Percentiles rank a stretch among this genome's conserved stretches.
These are phyloP conservation scores for Meredithiella fracta DNA, from an alignment of 2,329 filamentous ascomycete genomes.

Conservation along the genomic window DNA sequence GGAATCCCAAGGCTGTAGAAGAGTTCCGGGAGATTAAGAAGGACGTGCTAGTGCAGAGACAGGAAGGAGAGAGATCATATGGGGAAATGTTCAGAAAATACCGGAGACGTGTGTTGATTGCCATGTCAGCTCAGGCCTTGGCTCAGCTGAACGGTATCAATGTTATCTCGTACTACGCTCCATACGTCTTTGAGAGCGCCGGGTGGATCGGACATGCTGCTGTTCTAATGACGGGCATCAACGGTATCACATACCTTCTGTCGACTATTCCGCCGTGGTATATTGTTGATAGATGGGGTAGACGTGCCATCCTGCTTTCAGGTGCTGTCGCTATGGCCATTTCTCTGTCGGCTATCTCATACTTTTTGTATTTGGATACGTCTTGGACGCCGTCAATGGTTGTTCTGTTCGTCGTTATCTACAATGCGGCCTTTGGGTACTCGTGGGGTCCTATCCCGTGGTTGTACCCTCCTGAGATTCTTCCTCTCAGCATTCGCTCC, in stretches of 20 bases:
- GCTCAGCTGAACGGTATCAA: constrained; percentile 98
- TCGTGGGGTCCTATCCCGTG: constrained; percentile 94
- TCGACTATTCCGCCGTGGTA: constrained; percentile 97
- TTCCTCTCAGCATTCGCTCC: constrained; percentile 87
- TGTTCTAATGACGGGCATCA: constrained; percentile 94
- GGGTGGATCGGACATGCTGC: constrained; percentile 87
- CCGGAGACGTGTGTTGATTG: constrained; percentile 83
- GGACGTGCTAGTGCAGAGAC: constrained; percentile 80
- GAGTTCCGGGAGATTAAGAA: constrained; percentile 99
- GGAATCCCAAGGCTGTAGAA: constrained; percentile 78
- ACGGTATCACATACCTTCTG: constrained; percentile 72
- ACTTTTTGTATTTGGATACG: constrained; percentile 85
- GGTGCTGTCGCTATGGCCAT: constrained; percentile 82
- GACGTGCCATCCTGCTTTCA: constrained; percentile 73
- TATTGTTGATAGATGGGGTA: constrained; percentile 80
- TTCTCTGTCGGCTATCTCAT: constrained; percentile 77
- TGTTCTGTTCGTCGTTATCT: constrained; percentile 92
- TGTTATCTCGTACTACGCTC: constrained; percentile 97
- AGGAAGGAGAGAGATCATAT: constrained; percentile 89
- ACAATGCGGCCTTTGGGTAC: constrained; percentile 93
- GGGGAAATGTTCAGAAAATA: constrained; percentile 89
- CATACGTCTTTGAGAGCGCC: constrained; percentile 87
- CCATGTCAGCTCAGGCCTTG: constrained; percentile 93
- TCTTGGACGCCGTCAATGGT: constrained; percentile 64
- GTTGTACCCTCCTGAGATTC: constrained; percentile 96